Evolutionary conservation across 768 basidiomycete species (phyloP).

Genomic region (Hysterangium stoloniferum): DNA sequence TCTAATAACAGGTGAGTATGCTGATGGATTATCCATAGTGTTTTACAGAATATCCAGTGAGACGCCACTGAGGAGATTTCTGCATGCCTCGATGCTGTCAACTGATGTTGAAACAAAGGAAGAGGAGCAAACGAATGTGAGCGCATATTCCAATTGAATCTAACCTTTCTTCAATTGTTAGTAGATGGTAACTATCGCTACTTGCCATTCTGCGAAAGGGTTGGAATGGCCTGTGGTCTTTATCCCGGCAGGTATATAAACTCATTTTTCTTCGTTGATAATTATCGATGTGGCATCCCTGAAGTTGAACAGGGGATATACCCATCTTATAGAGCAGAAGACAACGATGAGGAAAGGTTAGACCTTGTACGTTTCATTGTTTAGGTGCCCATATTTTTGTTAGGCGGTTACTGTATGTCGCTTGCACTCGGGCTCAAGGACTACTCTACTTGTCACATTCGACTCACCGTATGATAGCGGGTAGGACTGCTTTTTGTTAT

Average conservation of each 20-base stretch:
- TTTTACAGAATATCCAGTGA: conserved; percentile 22
- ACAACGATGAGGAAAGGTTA: conserved; percentile 76
- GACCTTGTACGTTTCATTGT: conserved; percentile 9
- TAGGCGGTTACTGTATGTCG: conserved; percentile 82
- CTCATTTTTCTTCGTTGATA: neutral
- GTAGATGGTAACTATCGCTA: conserved; percentile 83
- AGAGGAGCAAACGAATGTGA: conserved; percentile 39
- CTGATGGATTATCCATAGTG: neutral
- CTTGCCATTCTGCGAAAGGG: conserved; percentile 87
- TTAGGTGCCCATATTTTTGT: neutral
- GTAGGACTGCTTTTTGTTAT: conserved; percentile 16
- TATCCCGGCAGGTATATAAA: conserved; percentile 50
- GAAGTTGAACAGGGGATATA: conserved; percentile 67
- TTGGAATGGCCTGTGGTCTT: conserved; percentile 91
- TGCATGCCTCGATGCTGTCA: conserved; percentile 76
- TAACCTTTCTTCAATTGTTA: conserved; percentile 5
- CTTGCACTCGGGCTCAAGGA: conserved; percentile 77
- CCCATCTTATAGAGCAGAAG: conserved; percentile 67
- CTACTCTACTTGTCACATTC: conserved; percentile 54
- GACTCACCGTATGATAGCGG: conserved; percentile 39
- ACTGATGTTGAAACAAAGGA: conserved; percentile 66
- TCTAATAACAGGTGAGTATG: neutral
- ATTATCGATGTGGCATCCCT: conserved; percentile 8
- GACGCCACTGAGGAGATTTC: conserved; percentile 60
- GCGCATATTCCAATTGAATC: conserved; percentile 12